A percentile compares a stretch with the other conserved stretches of the same genome.
These are phyloP conservation scores for Flaveria sonorensis DNA, from an alignment of 129 eudicot species.

Conservation along the genomic window DNA sequence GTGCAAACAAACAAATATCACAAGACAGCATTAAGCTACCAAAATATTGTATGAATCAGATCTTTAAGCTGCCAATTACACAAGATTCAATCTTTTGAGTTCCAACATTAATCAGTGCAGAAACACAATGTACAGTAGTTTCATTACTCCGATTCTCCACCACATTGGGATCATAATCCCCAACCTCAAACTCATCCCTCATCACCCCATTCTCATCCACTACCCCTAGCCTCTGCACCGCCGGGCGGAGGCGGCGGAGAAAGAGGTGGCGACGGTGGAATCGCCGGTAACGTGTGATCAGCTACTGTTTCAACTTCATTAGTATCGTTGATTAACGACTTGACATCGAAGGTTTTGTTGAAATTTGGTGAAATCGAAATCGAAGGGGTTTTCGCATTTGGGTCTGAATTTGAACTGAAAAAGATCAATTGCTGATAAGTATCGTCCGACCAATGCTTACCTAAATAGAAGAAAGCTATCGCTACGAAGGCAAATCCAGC, in stretches of 20 bases:
- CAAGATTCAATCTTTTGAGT: neutral
- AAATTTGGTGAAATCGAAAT: constrained; percentile 62
- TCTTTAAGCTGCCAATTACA: constrained; percentile 11
- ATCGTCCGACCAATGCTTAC: constrained; percentile 63
- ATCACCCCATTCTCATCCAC: constrained; percentile 82
- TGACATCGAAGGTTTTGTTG: constrained; percentile 48
- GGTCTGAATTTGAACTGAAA: constrained; percentile 46
- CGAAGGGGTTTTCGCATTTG: constrained; percentile 35
- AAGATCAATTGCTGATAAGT: constrained; percentile 51
- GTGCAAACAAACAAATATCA: neutral
- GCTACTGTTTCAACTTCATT: constrained; percentile 24
- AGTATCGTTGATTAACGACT: constrained; percentile 48
- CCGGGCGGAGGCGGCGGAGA: constrained; percentile 33
- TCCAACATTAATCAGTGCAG: neutral
- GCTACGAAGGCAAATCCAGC: constrained; percentile 52
- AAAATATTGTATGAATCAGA: neutral
- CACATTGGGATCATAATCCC: constrained; percentile 62
- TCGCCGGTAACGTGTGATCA: constrained; percentile 26
- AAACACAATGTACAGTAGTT: constrained; percentile 20
- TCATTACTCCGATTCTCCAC: constrained; percentile 64
- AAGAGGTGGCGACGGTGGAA: constrained; percentile 21
- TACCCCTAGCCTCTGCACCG: constrained; percentile 73
- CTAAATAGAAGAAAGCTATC: constrained; percentile 69
- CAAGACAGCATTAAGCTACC: constrained; percentile 1
- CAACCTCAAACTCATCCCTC: constrained; percentile 81